Evolutionary conservation across 2,329 filamentous ascomycete species (phyloP), one percentile per base, ranked within the genome.

Genomic region (Pleoardoris graminearum): DNA sequence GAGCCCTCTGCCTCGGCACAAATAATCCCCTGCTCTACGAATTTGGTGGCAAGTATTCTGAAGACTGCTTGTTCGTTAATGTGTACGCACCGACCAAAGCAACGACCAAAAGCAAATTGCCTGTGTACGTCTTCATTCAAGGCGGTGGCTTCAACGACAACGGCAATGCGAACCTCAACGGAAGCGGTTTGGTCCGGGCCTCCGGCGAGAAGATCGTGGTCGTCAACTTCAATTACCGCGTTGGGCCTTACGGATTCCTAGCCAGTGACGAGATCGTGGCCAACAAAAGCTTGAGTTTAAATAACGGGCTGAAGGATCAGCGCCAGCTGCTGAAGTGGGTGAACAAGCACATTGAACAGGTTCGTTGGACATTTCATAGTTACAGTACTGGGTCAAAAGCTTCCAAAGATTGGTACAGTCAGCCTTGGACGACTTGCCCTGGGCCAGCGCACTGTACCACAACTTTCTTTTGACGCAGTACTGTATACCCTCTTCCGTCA

Each of bases 91-190:
- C 74, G 6, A 54, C 65, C 1, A 68, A 62, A 30, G 70, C 70
- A 4, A 73, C 70, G 7, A 66, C 61, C 8, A 53, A 47, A 2
- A 72, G 67, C 42, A 61, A 58, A 7, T 55, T 75, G 3, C 73
- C 74, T 0, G 74, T 76, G 8, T 75, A 69, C 49, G 65, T 76
- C 45, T 76, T 73, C 59, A 73, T 76, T 12, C 72, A 74, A 50
- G 74, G 73, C 10, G 73, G 73, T 23, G 73, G 72, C 7, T 75
- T 75, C 53, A 71, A 65, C 25, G 35, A 54, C 25, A 72, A 74
- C 29, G 67, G 67, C 25, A 73, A 72, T 25, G 62, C 69, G 14
- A 68, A 75, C 44, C 69, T 69, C 53, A 68, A 75, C 32, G 72
- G 64, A 14, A 62, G 62, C 11, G 54, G 66, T 17, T 56, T 75